These are phyloP conservation scores for Avena atlantica DNA, from an alignment of 176 grass and related monocot species.

Conservation along the genomic window DNA sequence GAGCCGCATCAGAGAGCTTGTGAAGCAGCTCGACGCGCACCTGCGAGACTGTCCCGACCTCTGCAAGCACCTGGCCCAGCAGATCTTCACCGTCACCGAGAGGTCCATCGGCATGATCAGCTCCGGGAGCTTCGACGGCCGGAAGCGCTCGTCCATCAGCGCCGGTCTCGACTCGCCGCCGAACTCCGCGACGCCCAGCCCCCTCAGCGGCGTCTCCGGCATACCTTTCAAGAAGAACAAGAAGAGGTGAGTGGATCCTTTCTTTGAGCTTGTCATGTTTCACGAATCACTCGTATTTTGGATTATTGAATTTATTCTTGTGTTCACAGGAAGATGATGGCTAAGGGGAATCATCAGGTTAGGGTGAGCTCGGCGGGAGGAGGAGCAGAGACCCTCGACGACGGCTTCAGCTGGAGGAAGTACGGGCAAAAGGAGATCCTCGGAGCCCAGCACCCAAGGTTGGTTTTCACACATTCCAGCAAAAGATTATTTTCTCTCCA, in stretches of 20 bases:
- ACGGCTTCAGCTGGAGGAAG: conserved; percentile 86
- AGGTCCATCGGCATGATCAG: conserved; percentile 60
- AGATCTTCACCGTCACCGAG: conserved; percentile 51
- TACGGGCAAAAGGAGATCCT: conserved; percentile 89
- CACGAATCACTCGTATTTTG: background rate
- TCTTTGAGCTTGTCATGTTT: background rate
- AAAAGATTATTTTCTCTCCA: background rate
- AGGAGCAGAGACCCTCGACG: conserved; percentile 53
- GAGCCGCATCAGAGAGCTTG: conserved; percentile 57
- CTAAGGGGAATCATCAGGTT: conserved; percentile 47
- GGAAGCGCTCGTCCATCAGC: background rate
- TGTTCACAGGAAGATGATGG: conserved; percentile 51
- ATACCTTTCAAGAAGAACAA: conserved; percentile 44
- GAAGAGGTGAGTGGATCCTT: conserved; percentile 43
- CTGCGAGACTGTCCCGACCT: conserved; percentile 30
- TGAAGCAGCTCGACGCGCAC: conserved; percentile 52
- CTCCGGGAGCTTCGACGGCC: background rate
- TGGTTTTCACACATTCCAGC: background rate
- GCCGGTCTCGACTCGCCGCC: conserved; percentile 18
- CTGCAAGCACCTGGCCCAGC: conserved; percentile 50
- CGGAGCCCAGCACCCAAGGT: conserved; percentile 73
- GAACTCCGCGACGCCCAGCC: conserved; percentile 34
- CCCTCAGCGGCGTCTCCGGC: conserved; percentile 50
- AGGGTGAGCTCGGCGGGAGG: conserved; percentile 47
- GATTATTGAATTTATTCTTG: background rate